Evolutionary conservation across 2,329 filamentous ascomycete genomes (phyloP), one percentile per base, ranked within the genome.

Genomic region (Phialocephala sp.): DNA sequence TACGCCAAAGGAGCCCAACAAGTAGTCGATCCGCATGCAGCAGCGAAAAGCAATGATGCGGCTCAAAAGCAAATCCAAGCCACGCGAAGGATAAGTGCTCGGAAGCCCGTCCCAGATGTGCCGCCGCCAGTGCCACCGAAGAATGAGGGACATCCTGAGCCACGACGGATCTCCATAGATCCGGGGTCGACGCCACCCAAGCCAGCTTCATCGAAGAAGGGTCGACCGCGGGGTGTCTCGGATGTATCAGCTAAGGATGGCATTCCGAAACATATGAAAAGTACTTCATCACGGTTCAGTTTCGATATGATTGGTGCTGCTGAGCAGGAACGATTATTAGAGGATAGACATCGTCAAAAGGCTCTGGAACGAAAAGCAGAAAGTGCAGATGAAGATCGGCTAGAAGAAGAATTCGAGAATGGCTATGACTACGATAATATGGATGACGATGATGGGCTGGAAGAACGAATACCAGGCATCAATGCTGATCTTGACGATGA

Each of bases 271-370:
- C 87, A 89, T 68, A 89, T 90, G 87, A 90, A 89, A 77, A 93
- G 91, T 75, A 91, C 89, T 12, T 91, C 91, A 0, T 93, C 90
- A 0, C 83, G 91, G 15, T 94, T 94, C 74, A 94, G 91, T 72
- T 94, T 94, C 73, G 91, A 94, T 73, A 91, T 93, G 82, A 85
- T 89, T 18, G 89, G 89, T 5, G 87, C 87, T 6, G 90, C 90
- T 15, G 84, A 86, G 66, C 83, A 89, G 72, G 87, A 90, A 76
- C 90, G 88, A 76, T 76, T 90, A 43, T 79, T 93, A 47, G 92
- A 93, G 76, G 91, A 92, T 71, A 85, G 88, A 57, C 90, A 93
- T 75, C 83, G 89, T 18, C 85, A 90, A 69, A 86, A 87, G 62
- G 86, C 89, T 67, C 80, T 88, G 36, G 88, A 89, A 65, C 89